Evolutionary conservation across 1,284 basidiomycete species (phyloP), one percentile per base, ranked within the genome.

Genomic region (Malassezia arunalokei): DNA sequence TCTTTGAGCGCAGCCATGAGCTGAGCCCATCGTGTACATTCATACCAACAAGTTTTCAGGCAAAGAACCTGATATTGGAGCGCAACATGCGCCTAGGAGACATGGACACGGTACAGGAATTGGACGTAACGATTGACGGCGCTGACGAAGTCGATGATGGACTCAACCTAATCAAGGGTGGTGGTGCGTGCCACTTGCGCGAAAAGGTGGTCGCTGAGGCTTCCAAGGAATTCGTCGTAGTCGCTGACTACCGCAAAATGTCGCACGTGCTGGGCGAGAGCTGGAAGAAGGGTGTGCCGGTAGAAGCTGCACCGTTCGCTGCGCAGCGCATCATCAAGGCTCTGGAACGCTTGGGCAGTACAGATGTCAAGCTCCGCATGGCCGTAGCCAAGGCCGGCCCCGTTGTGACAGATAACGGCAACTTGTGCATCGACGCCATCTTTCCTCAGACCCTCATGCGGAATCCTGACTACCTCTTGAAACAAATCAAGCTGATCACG

Each of bases 201-300:
- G 94, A 98, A 76, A 98, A 98, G 75, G 90, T 98, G 3, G 80
- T 98, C 15, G 91, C 73, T 11, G 92, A 96, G 74, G 89, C 89
- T 15, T 91, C 94, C n/a, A 81, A 81, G 63, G 51, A 65, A 40
- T 96, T 92, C 77, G 78, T 96, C 70, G 79, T 96, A 43, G 92
- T 98, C 40, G 92, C 94, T 43, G 94, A 98, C 75, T 88, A 86
- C 76, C 82, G 92, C 62, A 98, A 75, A 57, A 89, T 95, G 67
- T 62, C 61, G 41, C 76, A 82, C 49, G 79, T 82, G 37, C 79
- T 98, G 14, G 89, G 92, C 3, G 84, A 83, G 27, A 86, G 80
- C 68, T 96, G 84, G 78, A 80, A 78, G 45, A 81, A 85, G 71
- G 92, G 94, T 20, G 83, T 98, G 14, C 92, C 92, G 0, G 83